These are phyloP conservation scores for Kandelia obovata DNA, from an alignment of 345 rosid species.

Conservation along the genomic window DNA sequence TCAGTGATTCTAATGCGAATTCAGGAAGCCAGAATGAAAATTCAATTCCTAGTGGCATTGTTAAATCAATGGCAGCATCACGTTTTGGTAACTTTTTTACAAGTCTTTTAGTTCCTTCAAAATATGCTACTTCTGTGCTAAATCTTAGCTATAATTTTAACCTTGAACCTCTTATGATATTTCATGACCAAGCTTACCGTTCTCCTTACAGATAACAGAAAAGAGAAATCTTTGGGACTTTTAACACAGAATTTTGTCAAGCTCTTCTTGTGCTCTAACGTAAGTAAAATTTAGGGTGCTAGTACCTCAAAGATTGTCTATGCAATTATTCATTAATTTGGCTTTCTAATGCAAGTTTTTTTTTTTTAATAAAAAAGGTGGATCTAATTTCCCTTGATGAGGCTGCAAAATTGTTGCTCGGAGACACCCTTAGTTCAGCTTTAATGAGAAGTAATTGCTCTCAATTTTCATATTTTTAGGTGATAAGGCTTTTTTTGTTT, in stretches of 20 bases:
- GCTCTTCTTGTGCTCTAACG: conserved; percentile 29
- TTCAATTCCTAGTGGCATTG: conserved; percentile 39
- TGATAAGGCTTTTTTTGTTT: not conserved
- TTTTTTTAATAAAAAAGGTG: conserved; percentile 12
- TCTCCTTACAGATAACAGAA: conserved; percentile 26
- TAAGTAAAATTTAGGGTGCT: conserved; percentile 10
- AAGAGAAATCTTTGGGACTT: conserved; percentile 33
- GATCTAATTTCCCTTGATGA: conserved; percentile 32
- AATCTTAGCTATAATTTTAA: not conserved
- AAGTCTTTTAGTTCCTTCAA: not conserved
- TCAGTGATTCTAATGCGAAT: conserved; percentile 46
- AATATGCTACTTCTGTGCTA: not conserved
- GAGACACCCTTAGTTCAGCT: conserved; percentile 23
- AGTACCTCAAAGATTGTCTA: not conserved
- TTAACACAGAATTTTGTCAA: conserved; percentile 33
- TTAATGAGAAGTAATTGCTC: conserved; percentile 27
- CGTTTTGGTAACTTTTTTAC: conserved; percentile 36
- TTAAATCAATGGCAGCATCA: conserved; percentile 43
- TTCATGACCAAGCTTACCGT: not conserved
- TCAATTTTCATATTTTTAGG: not conserved
- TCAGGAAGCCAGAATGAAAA: conserved; percentile 60
- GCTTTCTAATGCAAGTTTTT: not conserved
- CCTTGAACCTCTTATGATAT: not conserved
- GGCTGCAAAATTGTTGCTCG: conserved; percentile 32
- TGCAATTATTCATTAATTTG: not conserved